Evolutionary conservation across 164 flowering plant genomes (phyloP).

Genomic region (Magnolia kwangsiensis): DNA sequence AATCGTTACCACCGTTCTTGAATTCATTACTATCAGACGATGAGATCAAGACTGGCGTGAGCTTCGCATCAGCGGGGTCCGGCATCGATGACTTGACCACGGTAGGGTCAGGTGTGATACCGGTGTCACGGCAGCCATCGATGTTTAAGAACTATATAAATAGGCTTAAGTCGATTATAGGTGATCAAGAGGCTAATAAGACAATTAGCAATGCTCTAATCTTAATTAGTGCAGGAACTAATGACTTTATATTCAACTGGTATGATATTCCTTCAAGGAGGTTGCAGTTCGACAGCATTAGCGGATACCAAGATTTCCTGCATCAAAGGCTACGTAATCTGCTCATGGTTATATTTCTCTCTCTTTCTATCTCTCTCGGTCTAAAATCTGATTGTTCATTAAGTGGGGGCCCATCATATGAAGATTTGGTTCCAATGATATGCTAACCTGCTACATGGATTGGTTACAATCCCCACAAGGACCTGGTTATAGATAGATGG

Average conservation of each 20-base stretch:
- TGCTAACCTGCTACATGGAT: no score
- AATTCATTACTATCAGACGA: conserved; percentile 29
- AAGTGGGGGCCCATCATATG: no score
- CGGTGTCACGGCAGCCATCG: conserved; percentile 31
- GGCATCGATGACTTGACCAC: conserved; percentile 48
- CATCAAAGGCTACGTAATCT: conserved; percentile 6
- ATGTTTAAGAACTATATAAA: conserved; percentile 27
- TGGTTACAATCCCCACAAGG: no score
- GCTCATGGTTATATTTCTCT: conserved; percentile 1
- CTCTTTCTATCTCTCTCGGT: not conserved
- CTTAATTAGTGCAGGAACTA: conserved; percentile 51
- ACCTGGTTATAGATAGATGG: no score
- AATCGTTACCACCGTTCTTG: conserved; percentile 49
- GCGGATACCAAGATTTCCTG: conserved; percentile 45
- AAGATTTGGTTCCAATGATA: no score
- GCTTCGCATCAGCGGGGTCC: conserved; percentile 60
- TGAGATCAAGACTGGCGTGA: conserved; percentile 41
- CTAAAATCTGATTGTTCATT: no score
- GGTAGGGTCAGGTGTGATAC: conserved; percentile 16
- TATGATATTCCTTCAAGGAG: conserved; percentile 39
- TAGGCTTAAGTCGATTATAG: conserved; percentile 32
- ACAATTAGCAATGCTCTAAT: conserved; percentile 32
- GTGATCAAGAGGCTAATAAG: conserved; percentile 40
- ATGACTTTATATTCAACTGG: conserved; percentile 45
- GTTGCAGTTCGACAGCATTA: conserved; percentile 13